Evolutionary conservation across 2,329 filamentous ascomycete species (phyloP).

Genomic region (Clonostachys solani): DNA sequence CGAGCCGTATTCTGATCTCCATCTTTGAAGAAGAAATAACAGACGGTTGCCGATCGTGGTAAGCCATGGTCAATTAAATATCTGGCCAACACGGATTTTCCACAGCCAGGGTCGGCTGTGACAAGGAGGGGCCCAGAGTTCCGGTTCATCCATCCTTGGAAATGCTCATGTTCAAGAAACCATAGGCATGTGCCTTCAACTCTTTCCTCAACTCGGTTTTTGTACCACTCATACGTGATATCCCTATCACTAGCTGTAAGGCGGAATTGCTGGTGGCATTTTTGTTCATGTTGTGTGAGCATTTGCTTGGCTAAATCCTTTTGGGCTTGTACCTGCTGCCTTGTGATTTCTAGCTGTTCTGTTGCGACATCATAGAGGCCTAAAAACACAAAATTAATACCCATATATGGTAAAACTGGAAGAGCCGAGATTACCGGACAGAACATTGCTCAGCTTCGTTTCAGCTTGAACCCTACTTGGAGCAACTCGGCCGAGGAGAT

Average conservation of each 20-base stretch:
- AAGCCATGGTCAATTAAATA: conserved; percentile 20
- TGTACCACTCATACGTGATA: conserved; percentile 18
- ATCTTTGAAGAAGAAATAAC: conserved; percentile 40
- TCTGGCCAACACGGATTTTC: conserved; percentile 29
- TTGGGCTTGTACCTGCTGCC: conserved; percentile 1
- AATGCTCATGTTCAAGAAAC: conserved; percentile 22
- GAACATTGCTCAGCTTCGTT: not conserved
- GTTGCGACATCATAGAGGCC: not conserved
- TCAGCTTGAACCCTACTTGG: not conserved
- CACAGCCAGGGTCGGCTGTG: conserved; percentile 30
- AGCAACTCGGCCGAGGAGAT: conserved; percentile 4
- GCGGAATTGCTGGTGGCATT: conserved; percentile 8
- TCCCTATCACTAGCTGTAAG: conserved; percentile 2
- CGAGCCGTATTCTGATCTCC: conserved; percentile 23
- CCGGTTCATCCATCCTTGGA: conserved; percentile 16
- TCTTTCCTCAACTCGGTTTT: not conserved
- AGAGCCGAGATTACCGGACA: not conserved
- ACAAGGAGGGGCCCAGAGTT: conserved; percentile 21
- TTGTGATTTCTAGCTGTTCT: not conserved
- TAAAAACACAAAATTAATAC: not conserved
- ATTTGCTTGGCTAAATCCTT: conserved; percentile 2
- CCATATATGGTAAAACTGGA: too few relatives aligned
- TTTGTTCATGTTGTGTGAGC: conserved; percentile 1
- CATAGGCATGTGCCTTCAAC: conserved; percentile 14
- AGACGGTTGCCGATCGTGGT: conserved; percentile 15